A percentile compares a stretch with the other conserved stretches of the same genome.
These are phyloP conservation scores for Pythium dissimile DNA, from an alignment of 352 stramenopile species.

Conservation along the genomic window DNA sequence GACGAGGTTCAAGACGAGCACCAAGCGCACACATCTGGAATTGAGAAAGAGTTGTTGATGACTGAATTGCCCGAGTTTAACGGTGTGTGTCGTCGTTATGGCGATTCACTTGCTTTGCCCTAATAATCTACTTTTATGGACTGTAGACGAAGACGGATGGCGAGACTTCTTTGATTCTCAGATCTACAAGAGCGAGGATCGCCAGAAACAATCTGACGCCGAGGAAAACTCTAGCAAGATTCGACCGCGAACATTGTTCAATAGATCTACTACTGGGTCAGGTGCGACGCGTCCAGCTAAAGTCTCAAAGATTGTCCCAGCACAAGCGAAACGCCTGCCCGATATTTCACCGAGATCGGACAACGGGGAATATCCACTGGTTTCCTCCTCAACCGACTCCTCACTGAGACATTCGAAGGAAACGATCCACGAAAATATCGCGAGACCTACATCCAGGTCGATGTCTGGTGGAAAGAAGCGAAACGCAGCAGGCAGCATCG, in stretches of 20 bases:
- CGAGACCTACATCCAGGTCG: too few species aligned
- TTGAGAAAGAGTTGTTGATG: conserved; percentile 26
- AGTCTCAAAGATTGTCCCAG: background rate
- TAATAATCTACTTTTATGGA: background rate
- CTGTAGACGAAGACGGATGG: conserved; percentile 41
- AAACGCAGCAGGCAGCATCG: too few species aligned
- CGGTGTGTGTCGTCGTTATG: conserved; percentile 14
- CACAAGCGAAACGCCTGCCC: background rate
- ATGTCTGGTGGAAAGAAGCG: too few species aligned
- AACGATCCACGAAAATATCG: background rate
- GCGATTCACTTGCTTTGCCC: background rate
- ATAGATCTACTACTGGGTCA: background rate
- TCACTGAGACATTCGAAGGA: background rate
- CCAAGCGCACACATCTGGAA: background rate
- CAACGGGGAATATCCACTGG: too few species aligned
- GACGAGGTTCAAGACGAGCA: too few species aligned
- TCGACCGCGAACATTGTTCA: conserved; percentile 5
- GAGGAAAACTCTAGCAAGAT: background rate
- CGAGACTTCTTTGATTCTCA: conserved; percentile 48
- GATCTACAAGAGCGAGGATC: conserved; percentile 33
- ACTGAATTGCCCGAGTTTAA: conserved; percentile 38
- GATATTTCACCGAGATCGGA: too few species aligned
- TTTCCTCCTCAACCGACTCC: background rate
- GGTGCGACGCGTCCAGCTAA: background rate
- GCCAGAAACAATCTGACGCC: conserved; percentile 17